phyloP scores from a whole-genome alignment of 352 stramenopile species.

The Halophytophthora batemanensis region DNA sequence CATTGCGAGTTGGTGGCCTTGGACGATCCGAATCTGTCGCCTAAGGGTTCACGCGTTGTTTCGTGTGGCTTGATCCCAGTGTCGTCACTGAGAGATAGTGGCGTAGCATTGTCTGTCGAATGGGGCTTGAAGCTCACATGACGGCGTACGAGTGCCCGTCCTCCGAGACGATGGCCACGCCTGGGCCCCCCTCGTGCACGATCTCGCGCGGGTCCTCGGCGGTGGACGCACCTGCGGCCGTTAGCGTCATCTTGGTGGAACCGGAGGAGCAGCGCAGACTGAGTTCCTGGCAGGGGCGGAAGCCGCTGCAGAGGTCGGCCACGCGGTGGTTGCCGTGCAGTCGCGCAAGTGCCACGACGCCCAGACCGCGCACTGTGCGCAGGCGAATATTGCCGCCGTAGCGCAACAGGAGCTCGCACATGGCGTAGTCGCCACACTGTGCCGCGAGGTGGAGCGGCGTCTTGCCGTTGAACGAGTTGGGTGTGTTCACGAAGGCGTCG shows the following conservation, averaged over 20 bases:
- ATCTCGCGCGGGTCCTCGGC: constrained; percentile 5
- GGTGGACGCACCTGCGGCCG: constrained; percentile 15
- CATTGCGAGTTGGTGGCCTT: too few relatives aligned
- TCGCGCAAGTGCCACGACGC: constrained; percentile 25
- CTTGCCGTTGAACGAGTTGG: constrained; percentile 45
- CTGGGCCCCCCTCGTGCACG: neutral
- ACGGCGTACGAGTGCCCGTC: constrained; percentile 34
- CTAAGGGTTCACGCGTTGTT: neutral
- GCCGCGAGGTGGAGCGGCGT: constrained; percentile 60
- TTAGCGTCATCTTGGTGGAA: constrained; percentile 12
- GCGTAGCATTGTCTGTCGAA: neutral
- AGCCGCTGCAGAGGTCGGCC: constrained; percentile 27
- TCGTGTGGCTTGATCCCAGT: too few relatives aligned
- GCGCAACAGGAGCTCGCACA: constrained; percentile 47
- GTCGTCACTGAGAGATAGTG: constrained; percentile 2
- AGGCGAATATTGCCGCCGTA: constrained; percentile 27
- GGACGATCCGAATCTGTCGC: too few relatives aligned
- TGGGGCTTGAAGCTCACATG: constrained; percentile 18
- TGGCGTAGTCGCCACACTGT: constrained; percentile 40
- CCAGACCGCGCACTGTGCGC: constrained; percentile 23
- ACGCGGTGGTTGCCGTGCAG: constrained; percentile 27
- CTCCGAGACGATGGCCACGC: constrained; percentile 35
- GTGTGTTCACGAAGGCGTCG: constrained; percentile 46
- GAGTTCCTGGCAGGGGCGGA: constrained; percentile 5
- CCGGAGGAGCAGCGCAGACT: neutral